Conservation (phyloP, 352 stramenopile species). For the Aphanomyces invadans region DNA sequence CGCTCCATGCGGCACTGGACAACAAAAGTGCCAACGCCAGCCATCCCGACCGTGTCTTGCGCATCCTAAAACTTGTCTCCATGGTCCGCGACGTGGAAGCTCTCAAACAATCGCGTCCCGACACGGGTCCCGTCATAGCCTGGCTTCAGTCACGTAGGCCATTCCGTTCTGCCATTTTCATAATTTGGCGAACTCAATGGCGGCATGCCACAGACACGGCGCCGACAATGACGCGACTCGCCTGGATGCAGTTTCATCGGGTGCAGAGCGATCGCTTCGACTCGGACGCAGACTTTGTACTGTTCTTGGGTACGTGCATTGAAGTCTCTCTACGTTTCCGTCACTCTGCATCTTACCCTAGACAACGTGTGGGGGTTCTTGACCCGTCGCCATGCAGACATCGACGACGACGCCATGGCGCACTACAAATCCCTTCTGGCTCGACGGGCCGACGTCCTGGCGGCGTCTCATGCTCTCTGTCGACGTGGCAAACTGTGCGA, state of each 20-base stretch:
- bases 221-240: conserved; percentile 29
- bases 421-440: background rate
- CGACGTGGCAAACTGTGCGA: background rate
- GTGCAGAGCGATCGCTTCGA: conserved; percentile 39
- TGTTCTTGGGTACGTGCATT: conserved; percentile 44
- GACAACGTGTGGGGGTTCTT: conserved; percentile 19
- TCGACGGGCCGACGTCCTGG: background rate
- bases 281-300: conserved; percentile 56
- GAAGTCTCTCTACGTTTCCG: background rate
- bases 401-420: conserved; percentile 1
- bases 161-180: background rate
- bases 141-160: conserved; percentile 31
- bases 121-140: conserved; percentile 30
- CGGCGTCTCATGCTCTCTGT: background rate
- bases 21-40: conserved; percentile 30
- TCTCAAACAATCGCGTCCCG: conserved; percentile 24
- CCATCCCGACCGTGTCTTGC: conserved; percentile 36
- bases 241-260: conserved; percentile 44
- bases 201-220: too few species aligned
- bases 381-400: background rate
- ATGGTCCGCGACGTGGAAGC: conserved; percentile 42
- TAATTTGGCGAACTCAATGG: too few species aligned
- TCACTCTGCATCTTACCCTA: conserved; percentile 29
- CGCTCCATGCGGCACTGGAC: conserved; percentile 26
- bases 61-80: conserved; percentile 38